These are phyloP conservation scores for Castanospermum australe DNA, from an alignment of 306 rosid species.

Conservation along the genomic window DNA sequence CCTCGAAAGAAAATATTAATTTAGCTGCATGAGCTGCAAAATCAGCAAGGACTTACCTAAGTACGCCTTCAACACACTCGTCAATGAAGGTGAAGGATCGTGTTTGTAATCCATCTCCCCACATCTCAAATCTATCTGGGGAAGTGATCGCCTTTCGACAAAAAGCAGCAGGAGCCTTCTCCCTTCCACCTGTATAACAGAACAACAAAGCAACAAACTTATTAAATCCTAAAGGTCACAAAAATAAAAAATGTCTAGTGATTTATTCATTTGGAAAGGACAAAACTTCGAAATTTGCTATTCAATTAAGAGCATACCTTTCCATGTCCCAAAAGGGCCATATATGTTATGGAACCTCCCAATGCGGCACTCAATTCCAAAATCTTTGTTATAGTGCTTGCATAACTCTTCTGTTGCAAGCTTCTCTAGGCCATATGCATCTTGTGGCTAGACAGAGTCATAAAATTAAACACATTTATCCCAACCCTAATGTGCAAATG, in stretches of 20 bases:
- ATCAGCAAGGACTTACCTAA: constrained; percentile 55
- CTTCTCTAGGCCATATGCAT: constrained; percentile 99
- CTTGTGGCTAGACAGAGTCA: constrained; percentile 76
- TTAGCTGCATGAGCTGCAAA: not conserved
- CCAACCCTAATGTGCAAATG: not conserved
- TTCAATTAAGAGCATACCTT: constrained; percentile 52
- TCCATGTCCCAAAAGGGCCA: constrained; percentile 99
- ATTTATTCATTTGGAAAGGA: not conserved
- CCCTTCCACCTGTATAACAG: constrained; percentile 82
- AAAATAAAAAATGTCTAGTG: not conserved
- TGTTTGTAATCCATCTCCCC: constrained; percentile 99
- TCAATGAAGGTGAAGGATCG: constrained; percentile 97
- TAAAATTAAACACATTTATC: constrained; percentile 13
- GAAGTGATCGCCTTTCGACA: constrained; percentile 83
- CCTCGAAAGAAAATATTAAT: not conserved
- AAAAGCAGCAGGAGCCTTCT: constrained; percentile 99
- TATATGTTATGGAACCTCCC: constrained; percentile 98
- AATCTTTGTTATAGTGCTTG: constrained; percentile 93
- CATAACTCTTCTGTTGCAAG: constrained; percentile 99
- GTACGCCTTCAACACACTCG: constrained; percentile 99
- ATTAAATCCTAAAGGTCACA: constrained; percentile 12
- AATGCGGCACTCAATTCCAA: constrained; percentile 90
- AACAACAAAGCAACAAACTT: constrained; percentile 23
- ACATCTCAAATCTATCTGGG: constrained; percentile 89
- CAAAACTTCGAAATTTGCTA: not conserved